Base-by-base conservation (phyloP, 129 eudicot genomes). In the Escallonia rubra region DNA sequence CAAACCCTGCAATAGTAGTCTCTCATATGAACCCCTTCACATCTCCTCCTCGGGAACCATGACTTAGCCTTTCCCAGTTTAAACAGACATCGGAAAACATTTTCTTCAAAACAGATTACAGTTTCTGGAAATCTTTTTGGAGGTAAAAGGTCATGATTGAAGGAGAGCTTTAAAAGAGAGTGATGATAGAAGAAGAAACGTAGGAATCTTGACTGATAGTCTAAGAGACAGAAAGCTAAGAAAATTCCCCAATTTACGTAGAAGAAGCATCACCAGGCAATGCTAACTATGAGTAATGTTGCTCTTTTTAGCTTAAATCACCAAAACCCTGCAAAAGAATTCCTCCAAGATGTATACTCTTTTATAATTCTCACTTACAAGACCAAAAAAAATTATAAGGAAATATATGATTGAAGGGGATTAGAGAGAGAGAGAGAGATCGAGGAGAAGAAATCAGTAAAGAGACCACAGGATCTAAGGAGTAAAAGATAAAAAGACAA, bases 381-480 rank as follows among this genome's bases (percentile, higher is more conserved):
- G 54, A 65, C 57, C 49, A 42, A 58, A 63, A 34, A 78, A 11
- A 23, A n/a, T 12, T 10, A 44, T n/a, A 5, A 55, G 65, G 45
- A 13, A 43, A 64, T 41, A 59, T 41, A 4, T 6, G 9, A 69
- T 39, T 4, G 42, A 61, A 62, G 15, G 42, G 43, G 72, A 50
- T 67, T 34, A 54, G 11, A 66, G 53, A 64, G 78, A 62, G 66
- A 52, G 62, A 42, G 59, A 46, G 47, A 67, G 46, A n/a, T 54
- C 23, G 41, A n/a, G 54, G 34, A 16, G 49, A 55, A 66, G 60
- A 72, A 71, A 66, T 42, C 74, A 73, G 13, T 43, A 54, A 82
- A 77, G 73, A 67, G 72, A 79, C 82, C 76, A 70, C 15, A 69
- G 79, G 87, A 83, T 83, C 90, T 77, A 48, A 72, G 59, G 75